Base-by-base conservation (phyloP, 345 rosid species). In the Diplotaxis tenuifolia region DNA sequence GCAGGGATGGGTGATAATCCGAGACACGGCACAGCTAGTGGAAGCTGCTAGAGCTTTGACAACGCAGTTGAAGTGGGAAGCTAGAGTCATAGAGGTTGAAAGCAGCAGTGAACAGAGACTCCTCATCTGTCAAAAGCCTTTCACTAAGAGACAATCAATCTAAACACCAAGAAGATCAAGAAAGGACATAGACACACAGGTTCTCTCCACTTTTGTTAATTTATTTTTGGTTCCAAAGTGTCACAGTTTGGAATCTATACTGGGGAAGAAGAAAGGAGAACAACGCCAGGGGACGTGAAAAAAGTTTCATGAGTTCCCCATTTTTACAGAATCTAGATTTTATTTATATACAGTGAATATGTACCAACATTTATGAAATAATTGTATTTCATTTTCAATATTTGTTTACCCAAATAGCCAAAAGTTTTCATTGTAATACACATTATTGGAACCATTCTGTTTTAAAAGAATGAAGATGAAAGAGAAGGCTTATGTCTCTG, bases 1-100 rank as follows among this genome's bases (percentile, higher is more conserved):
- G 78, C 87, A 95, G 99, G 99, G 99, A 62, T 96, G 99, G 99
- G 87, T 90, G 61, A 88, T 96, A 68, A 81, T 96, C 72, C 94
- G 86, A 1, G 99, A 96, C 79, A 82, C 88, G 9, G 84, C 84
- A 12, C 77, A 84, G 22, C 86, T 90, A 5, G 80, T 96, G 16
- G 97, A 96, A 78, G 72, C 78, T 18, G 96, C 89, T 16, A 96
- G 99, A 85, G 77, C 84, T 38, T 79, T 86, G 71, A 80, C 89
- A 0, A 42, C 94, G 2, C 82, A 77, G 75, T 75, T 96, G 83
- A 96, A 88, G 79, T 96, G 99, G 99, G 99, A 96, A 5, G 99
- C 98, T 7, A 82, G 99, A 67, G 88, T 96, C 9, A 63, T 85
- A 67, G 99, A 92, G 68, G 80, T 84, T 3, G 99, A 96, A 60